These are phyloP conservation scores for Kregervanrija delftensis DNA, from an alignment of 805 yeast genomes.

Conservation along the genomic window DNA sequence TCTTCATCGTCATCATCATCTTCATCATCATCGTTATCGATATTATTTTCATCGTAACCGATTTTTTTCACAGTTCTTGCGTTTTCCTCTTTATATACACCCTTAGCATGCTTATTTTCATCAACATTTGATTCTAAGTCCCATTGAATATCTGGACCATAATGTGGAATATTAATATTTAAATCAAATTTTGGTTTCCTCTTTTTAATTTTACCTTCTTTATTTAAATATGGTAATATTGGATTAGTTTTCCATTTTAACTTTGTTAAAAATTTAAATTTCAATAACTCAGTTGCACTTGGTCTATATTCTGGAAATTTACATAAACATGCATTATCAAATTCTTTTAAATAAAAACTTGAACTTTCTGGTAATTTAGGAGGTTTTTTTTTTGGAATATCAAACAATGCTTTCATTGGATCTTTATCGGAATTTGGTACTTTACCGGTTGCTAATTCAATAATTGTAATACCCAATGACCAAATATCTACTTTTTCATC, in stretches of 20 bases:
- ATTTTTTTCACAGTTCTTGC: neutral
- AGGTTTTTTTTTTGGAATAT: constrained; percentile 59
- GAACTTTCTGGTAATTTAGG: constrained; percentile 40
- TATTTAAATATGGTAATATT: constrained; percentile 11
- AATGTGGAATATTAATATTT: constrained; percentile 14
- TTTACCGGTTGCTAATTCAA: constrained; percentile 73
- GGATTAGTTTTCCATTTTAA: constrained; percentile 24
- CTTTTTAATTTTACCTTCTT: constrained; percentile 14
- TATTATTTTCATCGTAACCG: neutral
- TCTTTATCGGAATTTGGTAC: constrained; percentile 74
- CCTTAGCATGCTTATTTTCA: neutral
- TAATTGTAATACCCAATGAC: constrained; percentile 91
- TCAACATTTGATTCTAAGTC: constrained; percentile 12
- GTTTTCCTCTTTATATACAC: neutral
- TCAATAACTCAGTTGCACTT: constrained; percentile 47
- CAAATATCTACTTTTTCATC: constrained; percentile 88
- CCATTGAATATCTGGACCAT: constrained; percentile 24
- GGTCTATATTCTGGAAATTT: constrained; percentile 67
- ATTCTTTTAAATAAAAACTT: constrained; percentile 40
- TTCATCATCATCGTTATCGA: neutral
- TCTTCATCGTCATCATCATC: neutral
- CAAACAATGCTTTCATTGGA: constrained; percentile 70
- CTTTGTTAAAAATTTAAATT: constrained; percentile 42
- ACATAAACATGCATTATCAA: constrained; percentile 57
- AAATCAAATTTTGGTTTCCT: constrained; percentile 34